Conservation (phyloP, 192 early-diverging fungal species). For the Bifiguratus adelaidae region DNA sequence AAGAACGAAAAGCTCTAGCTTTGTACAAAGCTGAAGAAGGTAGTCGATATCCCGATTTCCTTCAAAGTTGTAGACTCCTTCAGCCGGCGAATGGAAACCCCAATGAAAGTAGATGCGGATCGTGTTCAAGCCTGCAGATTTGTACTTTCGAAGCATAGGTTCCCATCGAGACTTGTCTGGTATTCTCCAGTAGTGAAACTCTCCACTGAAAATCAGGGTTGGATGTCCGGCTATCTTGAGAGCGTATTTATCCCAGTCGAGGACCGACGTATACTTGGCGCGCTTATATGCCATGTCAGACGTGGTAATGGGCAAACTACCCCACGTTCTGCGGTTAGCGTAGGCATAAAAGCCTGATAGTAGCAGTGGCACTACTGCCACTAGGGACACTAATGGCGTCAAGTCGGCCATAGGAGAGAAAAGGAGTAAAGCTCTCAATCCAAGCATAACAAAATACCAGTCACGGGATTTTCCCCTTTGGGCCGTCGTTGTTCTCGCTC, state of each 20-base stretch:
- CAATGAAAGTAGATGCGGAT: conserved; percentile 88
- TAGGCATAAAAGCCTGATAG: conserved; percentile 9
- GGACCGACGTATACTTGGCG: conserved; percentile 21
- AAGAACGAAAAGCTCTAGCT: conserved; percentile 64
- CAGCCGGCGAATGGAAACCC: conserved; percentile 72
- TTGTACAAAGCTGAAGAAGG: conserved; percentile 62
- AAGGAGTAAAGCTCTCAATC: too few relatives aligned
- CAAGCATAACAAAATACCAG: too few relatives aligned
- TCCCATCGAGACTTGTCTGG: conserved; percentile 57
- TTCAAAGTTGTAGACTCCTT: conserved; percentile 65
- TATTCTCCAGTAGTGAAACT: conserved; percentile 86
- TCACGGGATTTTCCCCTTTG: too few relatives aligned
- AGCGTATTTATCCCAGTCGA: conserved; percentile 61
- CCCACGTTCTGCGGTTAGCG: conserved; percentile 13
- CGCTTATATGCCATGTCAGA: conserved; percentile 24
- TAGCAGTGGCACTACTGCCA: conserved; percentile 11
- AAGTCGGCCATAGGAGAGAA: not conserved
- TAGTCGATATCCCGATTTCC: conserved; percentile 60
- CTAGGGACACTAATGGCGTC: conserved; percentile 6
- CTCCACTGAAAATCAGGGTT: conserved; percentile 54
- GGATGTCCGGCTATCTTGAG: conserved; percentile 59
- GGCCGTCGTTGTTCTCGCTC: too few relatives aligned
- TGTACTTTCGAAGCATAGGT: conserved; percentile 57
- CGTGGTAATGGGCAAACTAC: conserved; percentile 24
- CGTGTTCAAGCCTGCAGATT: conserved; percentile 60